A percentile compares a stretch with the other conserved stretches of the same genome.
Evolutionary conservation across 1,284 basidiomycete species (phyloP).

Genomic region (Tremellales sp.): DNA sequence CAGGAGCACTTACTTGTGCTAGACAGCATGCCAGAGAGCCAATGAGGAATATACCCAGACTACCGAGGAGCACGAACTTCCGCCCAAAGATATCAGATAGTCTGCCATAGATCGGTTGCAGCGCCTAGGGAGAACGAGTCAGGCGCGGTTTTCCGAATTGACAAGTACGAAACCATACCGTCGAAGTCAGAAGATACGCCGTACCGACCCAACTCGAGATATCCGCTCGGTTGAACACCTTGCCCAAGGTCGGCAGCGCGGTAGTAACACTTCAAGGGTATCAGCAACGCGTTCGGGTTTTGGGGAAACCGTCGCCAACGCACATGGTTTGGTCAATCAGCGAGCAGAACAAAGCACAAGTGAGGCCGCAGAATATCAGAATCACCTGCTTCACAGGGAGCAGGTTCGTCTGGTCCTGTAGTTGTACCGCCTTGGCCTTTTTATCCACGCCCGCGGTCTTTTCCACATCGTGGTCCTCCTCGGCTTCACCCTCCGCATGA

Average conservation of each 20-base stretch:
- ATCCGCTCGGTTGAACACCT: slow-evolving; percentile 64
- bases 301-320: slow-evolving; percentile 7
- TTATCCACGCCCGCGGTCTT: slow-evolving; percentile 1
- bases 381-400: slow-evolving; percentile 65
- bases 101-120: slow-evolving; percentile 63
- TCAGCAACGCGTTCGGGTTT: slow-evolving; percentile 54
- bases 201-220: slow-evolving; percentile 62
- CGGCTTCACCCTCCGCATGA: slow-evolving; percentile 6
- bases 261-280: slow-evolving; percentile 59
- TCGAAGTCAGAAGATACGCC: slow-evolving; percentile 39
- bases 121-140: slow-evolving; percentile 50
- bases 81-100: slow-evolving; percentile 75
- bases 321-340: slow-evolving; percentile 52
- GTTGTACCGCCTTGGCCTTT: slow-evolving; percentile 28
- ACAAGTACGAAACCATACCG: slow-evolving; percentile 17
- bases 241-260: slow-evolving; percentile 63
- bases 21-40: slow-evolving; percentile 51
- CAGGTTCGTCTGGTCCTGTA: slow-evolving; percentile 73
- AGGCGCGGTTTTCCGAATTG: neutral
- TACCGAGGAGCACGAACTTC: slow-evolving; percentile 60
- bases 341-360: slow-evolving; percentile 54
- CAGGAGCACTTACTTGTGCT: slow-evolving; percentile 13
- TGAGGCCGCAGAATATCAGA: slow-evolving; percentile 60
- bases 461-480: slow-evolving; percentile 5
- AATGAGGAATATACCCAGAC: slow-evolving; percentile 61